Base-by-base conservation (phyloP, 2,329 filamentous ascomycete genomes). In the Aspergillus flavus region DNA sequence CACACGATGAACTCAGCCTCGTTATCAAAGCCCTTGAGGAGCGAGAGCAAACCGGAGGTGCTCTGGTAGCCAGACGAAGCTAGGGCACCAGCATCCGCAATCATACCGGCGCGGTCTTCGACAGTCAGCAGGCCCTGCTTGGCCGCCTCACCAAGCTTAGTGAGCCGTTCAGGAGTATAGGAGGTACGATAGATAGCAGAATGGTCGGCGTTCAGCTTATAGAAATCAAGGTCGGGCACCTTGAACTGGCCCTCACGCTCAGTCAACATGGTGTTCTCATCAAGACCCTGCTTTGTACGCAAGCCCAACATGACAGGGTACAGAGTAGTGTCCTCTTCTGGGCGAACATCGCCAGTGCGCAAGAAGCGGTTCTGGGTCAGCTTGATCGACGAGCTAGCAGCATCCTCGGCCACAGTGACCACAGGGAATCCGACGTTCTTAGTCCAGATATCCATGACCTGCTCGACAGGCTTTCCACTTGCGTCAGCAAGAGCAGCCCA, bases 301-400 rank as follows among this genome's bases (percentile, higher is more conserved):
- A 98, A 85, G 34, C 91, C 92, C 39, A 98, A 85, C 81, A 97
- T 94, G 23, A 97, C 91, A 1, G 94, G 94, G 79, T 92, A 98
- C 2, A 98, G 80, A 2, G 92, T 90, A 78, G 91, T 81, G 73
- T 98, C 94, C 76, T 98, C 94, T 70, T 97, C 93, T 1, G 94
- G 92, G 80, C 94, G 95, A 57, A 96, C 92, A 75, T 98, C 94
- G 46, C 91, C 93, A 14, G 94, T 98, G 63, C 93, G 87, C 66
- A 98, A 83, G 85, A 97, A 97, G 58, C 94, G 91, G 80, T 97
- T 97, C 80, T 98, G 94, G 84, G 95, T 95, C 68, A 98, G 84
- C 66, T 90, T 89, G 72, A 97, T 94, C 23, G 89, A 89, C 64
- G 87, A 90, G 55, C 89, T 85, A 30, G 84, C 82, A 61, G 89